These are phyloP conservation scores for Micractinium sp. DNA, from an alignment of 139 green algal genomes.

Conservation along the genomic window DNA sequence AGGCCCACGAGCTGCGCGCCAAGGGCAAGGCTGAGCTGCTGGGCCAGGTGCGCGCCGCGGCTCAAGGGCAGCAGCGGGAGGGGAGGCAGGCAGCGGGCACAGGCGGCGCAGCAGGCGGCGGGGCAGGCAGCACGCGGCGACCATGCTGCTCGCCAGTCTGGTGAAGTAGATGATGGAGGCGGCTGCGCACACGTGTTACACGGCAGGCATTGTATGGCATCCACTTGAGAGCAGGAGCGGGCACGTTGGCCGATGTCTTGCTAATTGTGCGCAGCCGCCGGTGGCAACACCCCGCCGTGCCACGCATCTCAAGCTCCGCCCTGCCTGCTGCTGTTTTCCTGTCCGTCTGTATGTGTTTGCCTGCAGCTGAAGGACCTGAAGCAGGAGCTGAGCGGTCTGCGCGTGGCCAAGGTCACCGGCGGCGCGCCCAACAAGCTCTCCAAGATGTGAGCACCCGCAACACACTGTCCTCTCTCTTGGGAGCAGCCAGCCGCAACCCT, in stretches of 20 bases:
- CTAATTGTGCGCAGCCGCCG: background rate
- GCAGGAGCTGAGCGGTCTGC: constrained; percentile 91
- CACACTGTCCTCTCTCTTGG: background rate
- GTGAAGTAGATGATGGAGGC: no score
- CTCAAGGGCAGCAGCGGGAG: background rate
- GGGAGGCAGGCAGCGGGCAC: background rate
- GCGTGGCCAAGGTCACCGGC: constrained; percentile 99
- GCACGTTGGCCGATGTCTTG: no score
- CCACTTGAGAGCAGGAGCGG: no score
- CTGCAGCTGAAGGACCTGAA: constrained; percentile 97
- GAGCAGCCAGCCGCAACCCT: background rate
- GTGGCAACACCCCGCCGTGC: background rate
- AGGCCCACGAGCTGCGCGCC: constrained; percentile 92
- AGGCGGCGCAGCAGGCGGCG: background rate
- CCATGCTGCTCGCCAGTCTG: no score
- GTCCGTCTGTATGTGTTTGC: background rate
- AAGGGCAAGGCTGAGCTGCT: constrained; percentile 96
- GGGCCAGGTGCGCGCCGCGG: constrained; percentile 61
- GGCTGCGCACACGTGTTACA: no score
- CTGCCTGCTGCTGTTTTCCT: background rate
- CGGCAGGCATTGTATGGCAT: background rate
- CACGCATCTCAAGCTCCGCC: background rate
- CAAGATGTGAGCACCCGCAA: constrained; percentile 86
- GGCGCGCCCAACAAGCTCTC: constrained; percentile 99
- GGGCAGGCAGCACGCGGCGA: background rate